Percentiles rank a stretch among this genome's conserved stretches.
Conservation (phyloP, 176 grass and related monocot genomes). For the Pontederia paniculata region DNA sequence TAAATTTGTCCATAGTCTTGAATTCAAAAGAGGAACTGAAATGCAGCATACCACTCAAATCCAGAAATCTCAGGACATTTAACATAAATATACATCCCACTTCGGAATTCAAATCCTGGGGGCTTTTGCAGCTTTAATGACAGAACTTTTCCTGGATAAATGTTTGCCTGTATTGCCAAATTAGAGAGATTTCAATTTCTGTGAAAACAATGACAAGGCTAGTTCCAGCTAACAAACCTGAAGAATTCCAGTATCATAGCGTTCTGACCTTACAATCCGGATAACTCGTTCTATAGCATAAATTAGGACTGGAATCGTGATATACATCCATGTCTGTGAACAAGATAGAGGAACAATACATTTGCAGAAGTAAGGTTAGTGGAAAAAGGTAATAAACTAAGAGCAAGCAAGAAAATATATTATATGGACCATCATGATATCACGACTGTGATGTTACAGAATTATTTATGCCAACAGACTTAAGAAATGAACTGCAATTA, state of each 20-base stretch:
- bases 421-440: no score
- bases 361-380: background rate
- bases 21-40: background rate
- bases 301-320: constrained; percentile 43
- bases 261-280: constrained; percentile 38
- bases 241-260: constrained; percentile 29
- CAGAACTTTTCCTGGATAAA: constrained; percentile 51
- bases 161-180: constrained; percentile 22
- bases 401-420: background rate
- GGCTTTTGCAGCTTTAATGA: constrained; percentile 46
- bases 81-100: constrained; percentile 64
- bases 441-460: no score
- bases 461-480: no score
- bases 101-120: constrained; percentile 33
- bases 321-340: constrained; percentile 64
- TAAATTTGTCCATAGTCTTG: no score
- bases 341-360: constrained; percentile 1
- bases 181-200: background rate
- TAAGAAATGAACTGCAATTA: no score
- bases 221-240: constrained; percentile 23
- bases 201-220: background rate
- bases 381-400: background rate
- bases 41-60: constrained; percentile 49
- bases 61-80: constrained; percentile 51
- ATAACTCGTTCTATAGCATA: constrained; percentile 38